Base-by-base conservation (phyloP, 352 stramenopile species). In the Globisporangium radiosum region DNA sequence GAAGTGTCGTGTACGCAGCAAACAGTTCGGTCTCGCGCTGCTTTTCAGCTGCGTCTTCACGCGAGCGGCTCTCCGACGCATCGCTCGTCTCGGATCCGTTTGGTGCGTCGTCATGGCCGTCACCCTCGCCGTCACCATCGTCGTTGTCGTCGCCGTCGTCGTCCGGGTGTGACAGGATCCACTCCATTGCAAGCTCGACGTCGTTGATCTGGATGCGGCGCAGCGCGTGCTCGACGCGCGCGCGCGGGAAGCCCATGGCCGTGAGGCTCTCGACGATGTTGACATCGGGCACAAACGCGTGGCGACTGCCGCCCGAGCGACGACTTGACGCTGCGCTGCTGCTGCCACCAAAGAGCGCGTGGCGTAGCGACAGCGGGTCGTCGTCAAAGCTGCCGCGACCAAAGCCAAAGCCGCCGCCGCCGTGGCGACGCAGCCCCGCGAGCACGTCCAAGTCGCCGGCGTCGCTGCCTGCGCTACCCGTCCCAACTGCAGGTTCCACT, bases 141-240 rank as follows among this genome's bases (percentile, higher is more conserved):
- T 75, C 62, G 52, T 73, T 60, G 11, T 73, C 67, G 15, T 79
- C 61, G 33, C 54, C 63, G n/a, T 85, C 77, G 33, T 87, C 73
- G 47, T 92, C 81, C 36, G 93, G 93, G 71, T 98, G 87, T 6
- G 84, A 78, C 17, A 99, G 60, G 37, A 98, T 90, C 81, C 96
- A 98, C 64, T 99, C 95, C 94, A 98, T 98, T 1, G 90, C 96
- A 44, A 98, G 65, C 64, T 98, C 95, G 3, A 98, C 75, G 54
- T 94, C 82, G 58, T 98, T 98, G 11, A 90, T 76, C 69, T 92
- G 76, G 38, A 92, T 86, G 40, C 80, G 78, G 43, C 95, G 88
- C 38, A 99, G 71, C 9, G 94, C 94, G 68, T 88, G 84, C 58
- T 97, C 72, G 10, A 97, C 90, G 56, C 96, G 86, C 44, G 90